These are phyloP conservation scores for Excoecaria cochinchinensis DNA, from an alignment of 345 rosid species.

Conservation along the genomic window DNA sequence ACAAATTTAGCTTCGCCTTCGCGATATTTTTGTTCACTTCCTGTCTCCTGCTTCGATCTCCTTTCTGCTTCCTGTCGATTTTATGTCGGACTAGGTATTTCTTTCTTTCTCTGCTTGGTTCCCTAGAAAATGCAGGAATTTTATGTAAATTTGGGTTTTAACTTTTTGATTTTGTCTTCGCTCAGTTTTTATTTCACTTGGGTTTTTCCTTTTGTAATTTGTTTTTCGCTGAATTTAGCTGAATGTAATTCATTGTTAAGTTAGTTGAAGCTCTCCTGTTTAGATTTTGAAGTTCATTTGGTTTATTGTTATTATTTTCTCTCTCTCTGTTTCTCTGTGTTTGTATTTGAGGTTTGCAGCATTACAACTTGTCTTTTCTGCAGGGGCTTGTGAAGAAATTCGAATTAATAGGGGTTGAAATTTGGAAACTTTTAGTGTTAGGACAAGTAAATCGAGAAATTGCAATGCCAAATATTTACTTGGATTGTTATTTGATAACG, in stretches of 20 bases:
- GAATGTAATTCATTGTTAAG: neutral
- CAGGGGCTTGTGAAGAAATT: neutral
- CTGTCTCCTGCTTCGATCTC: neutral
- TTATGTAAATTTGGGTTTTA: neutral
- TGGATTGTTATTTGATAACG: too few species aligned
- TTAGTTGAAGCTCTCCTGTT: neutral
- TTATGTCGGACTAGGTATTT: constrained; percentile 15
- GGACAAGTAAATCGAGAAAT: too few species aligned
- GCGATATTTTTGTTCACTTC: neutral
- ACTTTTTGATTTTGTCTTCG: neutral
- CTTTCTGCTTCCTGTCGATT: neutral
- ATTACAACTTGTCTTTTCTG: neutral
- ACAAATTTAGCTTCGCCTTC: neutral
- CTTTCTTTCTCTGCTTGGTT: constrained; percentile 10
- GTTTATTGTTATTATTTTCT: too few species aligned
- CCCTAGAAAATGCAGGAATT: constrained; percentile 5
- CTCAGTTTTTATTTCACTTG: neutral
- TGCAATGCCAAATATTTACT: too few species aligned
- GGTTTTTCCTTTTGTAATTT: neutral
- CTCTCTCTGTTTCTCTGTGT: neutral
- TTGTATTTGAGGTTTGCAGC: neutral
- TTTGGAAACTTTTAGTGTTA: too few species aligned
- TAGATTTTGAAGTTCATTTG: too few species aligned
- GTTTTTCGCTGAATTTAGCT: neutral
- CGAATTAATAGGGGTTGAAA: neutral